A percentile compares a stretch with the other conserved stretches of the same genome.
These are phyloP conservation scores for Pistacia vera DNA, from an alignment of 345 rosid species.

Conservation along the genomic window DNA sequence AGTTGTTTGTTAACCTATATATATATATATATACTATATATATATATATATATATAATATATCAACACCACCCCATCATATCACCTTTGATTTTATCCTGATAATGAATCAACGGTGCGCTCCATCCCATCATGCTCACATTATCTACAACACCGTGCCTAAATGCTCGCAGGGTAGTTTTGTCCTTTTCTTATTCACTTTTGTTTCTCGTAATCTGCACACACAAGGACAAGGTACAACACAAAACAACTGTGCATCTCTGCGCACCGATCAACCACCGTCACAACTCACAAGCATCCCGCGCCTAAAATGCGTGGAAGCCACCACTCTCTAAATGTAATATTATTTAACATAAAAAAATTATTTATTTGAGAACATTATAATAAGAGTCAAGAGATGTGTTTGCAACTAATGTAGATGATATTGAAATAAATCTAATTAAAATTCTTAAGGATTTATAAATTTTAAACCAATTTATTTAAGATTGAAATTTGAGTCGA, in stretches of 20 bases:
- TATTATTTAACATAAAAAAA: too few species aligned
- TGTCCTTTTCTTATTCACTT: neutral
- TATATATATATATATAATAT: too few species aligned
- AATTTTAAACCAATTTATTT: too few species aligned
- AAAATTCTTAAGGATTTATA: too few species aligned
- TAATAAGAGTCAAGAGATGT: too few species aligned
- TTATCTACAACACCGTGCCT: neutral
- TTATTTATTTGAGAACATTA: too few species aligned
- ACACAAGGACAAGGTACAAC: neutral
- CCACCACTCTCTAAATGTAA: neutral
- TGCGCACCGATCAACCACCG: neutral
- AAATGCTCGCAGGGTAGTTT: neutral
- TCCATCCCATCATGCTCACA: neutral
- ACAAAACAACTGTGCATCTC: neutral
- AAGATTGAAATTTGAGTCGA: too few species aligned
- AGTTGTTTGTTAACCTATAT: too few species aligned
- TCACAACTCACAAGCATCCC: neutral
- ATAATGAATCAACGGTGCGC: neutral
- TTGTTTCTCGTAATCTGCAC: neutral
- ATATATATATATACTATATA: too few species aligned
- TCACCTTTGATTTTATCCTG: neutral
- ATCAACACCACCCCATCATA: neutral
- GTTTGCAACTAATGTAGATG: too few species aligned
- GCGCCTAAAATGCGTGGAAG: neutral
- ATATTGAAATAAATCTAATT: too few species aligned